Base-by-base conservation (phyloP, 2,329 filamentous ascomycete species). In the Torrubiellomyces zombiae region DNA sequence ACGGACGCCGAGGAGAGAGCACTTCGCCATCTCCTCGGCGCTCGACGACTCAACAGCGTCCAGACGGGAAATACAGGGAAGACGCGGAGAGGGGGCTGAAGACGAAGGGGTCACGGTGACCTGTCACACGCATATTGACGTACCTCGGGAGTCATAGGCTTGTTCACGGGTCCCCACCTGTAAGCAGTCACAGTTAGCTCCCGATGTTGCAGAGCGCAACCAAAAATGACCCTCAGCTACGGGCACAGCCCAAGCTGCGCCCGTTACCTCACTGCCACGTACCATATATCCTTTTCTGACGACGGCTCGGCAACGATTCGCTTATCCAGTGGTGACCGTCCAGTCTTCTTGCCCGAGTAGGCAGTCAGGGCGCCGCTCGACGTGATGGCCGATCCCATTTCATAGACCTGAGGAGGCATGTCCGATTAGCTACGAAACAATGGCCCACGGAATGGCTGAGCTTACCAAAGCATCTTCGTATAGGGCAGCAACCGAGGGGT, bases 301-400 rank as follows among this genome's bases (percentile, higher is more conserved):
- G 72, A 64, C 31, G 75, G 62, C 56, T 98, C 89, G 61, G 91
- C 73, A 49, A 98, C 89, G 49, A 98, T 80, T 53, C 89, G 77
- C 75, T 98, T 98, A 61, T 98, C 89, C 28, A 81, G 75, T 14
- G 89, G 89, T 33, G 89, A 98, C 38, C 89, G 83, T 34, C 89
- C 89, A 33, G 89, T 98, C 72, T 98, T 98, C 44, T 83, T 80
- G 45, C 89, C 89, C 23, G 89, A 95, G 68, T 94, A 98, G 48
- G 89, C 89, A 35, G 83, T 94, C 48, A 98, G 64, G 34, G 89
- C 89, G 52, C 89, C 89, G 42, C 76, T 81, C 15, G 85, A 91
- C 40, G 89, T 93, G 61, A 98, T 94, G 55, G 89, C 89, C 28
- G 86, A 91, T 45, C 89, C 89, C 30, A 81, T 89, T 61, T 98